These are phyloP conservation scores for Aureobasidium zeae DNA, from an alignment of 2,329 filamentous ascomycete species.

Conservation along the genomic window DNA sequence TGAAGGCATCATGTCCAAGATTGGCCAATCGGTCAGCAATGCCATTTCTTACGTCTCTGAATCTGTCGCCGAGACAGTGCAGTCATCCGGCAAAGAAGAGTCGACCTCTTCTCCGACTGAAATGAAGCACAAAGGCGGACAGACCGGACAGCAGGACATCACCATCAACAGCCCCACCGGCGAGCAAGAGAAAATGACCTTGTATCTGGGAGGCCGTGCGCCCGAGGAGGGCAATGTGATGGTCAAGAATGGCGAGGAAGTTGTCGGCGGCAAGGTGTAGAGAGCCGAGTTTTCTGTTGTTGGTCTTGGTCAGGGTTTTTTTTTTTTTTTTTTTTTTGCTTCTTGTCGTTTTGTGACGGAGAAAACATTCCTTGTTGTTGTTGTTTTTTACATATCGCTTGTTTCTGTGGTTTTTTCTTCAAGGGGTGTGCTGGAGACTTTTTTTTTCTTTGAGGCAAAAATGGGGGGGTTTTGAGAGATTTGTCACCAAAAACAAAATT, in stretches of 20 bases:
- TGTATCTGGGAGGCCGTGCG: constrained; percentile 25
- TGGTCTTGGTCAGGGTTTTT: constrained; percentile 13
- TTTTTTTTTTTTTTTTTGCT: no score
- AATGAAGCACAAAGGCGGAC: constrained; percentile 18
- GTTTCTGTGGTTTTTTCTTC: no score
- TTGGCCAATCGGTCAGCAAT: constrained; percentile 13
- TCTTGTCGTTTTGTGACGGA: no score
- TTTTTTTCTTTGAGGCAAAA: no score
- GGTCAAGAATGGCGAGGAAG: constrained; percentile 23
- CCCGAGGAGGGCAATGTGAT: constrained; percentile 27
- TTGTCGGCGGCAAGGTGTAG: constrained; percentile 10
- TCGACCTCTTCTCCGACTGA: constrained; percentile 11
- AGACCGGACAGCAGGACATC: constrained; percentile 24
- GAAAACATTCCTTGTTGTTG: no score
- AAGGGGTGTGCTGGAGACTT: no score
- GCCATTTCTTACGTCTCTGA: constrained; percentile 4
- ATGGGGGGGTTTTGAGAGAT: no score
- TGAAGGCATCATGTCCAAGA: background rate
- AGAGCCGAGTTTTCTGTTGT: background rate
- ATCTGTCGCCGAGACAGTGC: constrained; percentile 1
- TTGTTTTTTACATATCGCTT: no score
- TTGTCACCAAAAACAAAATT: no score
- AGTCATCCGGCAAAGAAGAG: background rate
- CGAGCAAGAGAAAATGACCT: constrained; percentile 24
- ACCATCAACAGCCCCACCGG: constrained; percentile 21